These are phyloP conservation scores for Leccinum aurantiacum DNA, from an alignment of 768 basidiomycete species.

Conservation along the genomic window DNA sequence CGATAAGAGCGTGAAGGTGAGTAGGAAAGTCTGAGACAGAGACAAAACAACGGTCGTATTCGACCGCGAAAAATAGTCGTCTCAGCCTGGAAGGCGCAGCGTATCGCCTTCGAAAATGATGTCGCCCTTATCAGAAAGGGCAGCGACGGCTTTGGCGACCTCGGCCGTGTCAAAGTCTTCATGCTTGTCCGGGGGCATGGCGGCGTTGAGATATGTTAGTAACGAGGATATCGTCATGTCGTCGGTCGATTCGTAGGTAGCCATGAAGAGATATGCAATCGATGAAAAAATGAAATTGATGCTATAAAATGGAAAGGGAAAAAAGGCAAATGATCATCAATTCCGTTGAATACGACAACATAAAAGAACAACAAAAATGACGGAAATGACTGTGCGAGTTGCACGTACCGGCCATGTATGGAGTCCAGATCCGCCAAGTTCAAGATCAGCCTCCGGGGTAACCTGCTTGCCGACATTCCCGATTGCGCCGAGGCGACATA, in stretches of 20 bases:
- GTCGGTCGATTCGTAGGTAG: slow-evolving; percentile 65
- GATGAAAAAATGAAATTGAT: slow-evolving; percentile 61
- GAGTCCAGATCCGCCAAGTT: slow-evolving; percentile 60
- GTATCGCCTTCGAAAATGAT: slow-evolving; percentile 54
- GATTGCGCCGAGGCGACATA: slow-evolving; percentile 16
- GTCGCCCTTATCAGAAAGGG: slow-evolving; percentile 46
- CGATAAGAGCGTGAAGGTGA: not conserved
- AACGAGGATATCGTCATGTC: slow-evolving; percentile 70
- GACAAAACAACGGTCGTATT: not conserved
- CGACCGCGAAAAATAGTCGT: not conserved
- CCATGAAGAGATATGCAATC: slow-evolving; percentile 61
- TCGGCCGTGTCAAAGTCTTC: slow-evolving; percentile 81
- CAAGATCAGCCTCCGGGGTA: slow-evolving; percentile 29
- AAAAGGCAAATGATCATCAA: slow-evolving; percentile 7
- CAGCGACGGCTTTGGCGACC: slow-evolving; percentile 52
- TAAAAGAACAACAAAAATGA: not conserved
- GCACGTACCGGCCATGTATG: slow-evolving; percentile 55
- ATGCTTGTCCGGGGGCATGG: slow-evolving; percentile 74
- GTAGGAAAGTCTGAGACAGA: not conserved
- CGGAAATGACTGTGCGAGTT: slow-evolving; percentile 8
- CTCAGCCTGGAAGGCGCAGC: slow-evolving; percentile 29
- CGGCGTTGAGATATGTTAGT: slow-evolving; percentile 71
- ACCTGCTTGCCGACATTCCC: slow-evolving; percentile 16
- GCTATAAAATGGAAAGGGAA: slow-evolving; percentile 32
- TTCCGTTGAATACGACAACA: slow-evolving; percentile 1